Conservation (phyloP, 2,329 filamentous ascomycete genomes). For the Pezicula carpinea region DNA sequence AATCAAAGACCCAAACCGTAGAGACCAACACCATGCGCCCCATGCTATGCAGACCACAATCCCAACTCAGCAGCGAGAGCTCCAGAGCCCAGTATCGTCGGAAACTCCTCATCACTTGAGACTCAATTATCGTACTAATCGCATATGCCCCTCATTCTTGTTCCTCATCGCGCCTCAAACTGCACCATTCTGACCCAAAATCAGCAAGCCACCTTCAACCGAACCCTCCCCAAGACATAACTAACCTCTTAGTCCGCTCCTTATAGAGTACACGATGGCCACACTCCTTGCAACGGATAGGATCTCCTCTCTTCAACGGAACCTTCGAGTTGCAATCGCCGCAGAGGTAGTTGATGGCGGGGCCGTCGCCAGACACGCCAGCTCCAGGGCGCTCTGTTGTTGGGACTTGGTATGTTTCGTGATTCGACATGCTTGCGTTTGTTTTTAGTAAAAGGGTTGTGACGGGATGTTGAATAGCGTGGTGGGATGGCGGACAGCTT, state of each 20-base stretch:
- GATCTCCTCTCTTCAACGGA: conserved; percentile 69
- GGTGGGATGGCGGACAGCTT: too few relatives aligned
- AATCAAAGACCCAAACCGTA: too few relatives aligned
- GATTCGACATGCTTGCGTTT: too few relatives aligned
- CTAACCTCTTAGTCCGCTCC: conserved; percentile 90
- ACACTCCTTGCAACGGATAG: conserved; percentile 86
- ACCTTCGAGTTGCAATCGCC: conserved; percentile 82
- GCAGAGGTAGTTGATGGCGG: conserved; percentile 67
- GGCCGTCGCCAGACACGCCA: conserved; percentile 36
- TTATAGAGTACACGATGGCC: conserved; percentile 96
- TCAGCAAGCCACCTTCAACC: conserved; percentile 15
- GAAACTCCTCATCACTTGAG: too few relatives aligned
- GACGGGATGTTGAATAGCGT: too few relatives aligned
- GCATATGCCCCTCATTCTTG: too few relatives aligned
- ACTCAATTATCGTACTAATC: too few relatives aligned
- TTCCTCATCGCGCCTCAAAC: conserved; percentile 82
- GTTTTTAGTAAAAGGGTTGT: too few relatives aligned
- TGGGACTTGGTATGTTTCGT: conserved; percentile 9
- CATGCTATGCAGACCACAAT: too few relatives aligned
- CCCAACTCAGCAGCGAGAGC: too few relatives aligned
- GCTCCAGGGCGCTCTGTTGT: conserved; percentile 22
- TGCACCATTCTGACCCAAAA: conserved; percentile 76
- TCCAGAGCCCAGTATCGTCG: too few relatives aligned
- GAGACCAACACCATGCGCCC: too few relatives aligned
- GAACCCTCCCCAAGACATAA: background rate